phyloP scores from a whole-genome alignment of 257 asterid species.

The Oldenlandia corymbosa region DNA sequence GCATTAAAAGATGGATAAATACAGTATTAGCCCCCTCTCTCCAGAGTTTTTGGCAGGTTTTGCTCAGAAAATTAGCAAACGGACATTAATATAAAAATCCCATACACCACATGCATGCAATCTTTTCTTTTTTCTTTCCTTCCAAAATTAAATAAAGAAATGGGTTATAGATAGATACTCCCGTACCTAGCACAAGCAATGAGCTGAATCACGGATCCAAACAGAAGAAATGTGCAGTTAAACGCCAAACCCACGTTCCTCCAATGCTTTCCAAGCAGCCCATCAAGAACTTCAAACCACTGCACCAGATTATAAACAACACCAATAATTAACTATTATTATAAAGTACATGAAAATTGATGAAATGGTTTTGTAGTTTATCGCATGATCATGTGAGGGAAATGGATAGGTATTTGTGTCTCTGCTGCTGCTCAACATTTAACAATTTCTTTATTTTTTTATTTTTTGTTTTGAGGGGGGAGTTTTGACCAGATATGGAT shows the following conservation, averaged over 20 bases:
- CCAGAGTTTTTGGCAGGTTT: background rate
- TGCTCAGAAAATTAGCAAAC: constrained; percentile 5
- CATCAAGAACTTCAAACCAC: constrained; percentile 99
- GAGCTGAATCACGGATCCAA: constrained; percentile 96
- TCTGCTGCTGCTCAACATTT: too few species aligned
- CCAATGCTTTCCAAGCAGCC: constrained; percentile 86
- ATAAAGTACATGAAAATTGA: too few species aligned
- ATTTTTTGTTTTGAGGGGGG: too few species aligned
- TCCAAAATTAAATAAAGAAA: background rate
- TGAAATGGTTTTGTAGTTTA: too few species aligned
- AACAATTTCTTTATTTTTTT: too few species aligned
- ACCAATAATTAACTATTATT: too few species aligned
- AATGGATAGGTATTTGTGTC: too few species aligned
- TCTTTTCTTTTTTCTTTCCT: too few species aligned
- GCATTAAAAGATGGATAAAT: background rate
- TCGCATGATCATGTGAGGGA: too few species aligned
- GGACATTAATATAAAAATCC: background rate
- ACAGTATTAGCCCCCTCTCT: background rate
- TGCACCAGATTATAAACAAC: constrained; percentile 9
- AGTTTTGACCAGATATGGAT: background rate
- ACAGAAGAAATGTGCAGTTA: constrained; percentile 89
- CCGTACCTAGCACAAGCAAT: constrained; percentile 91
- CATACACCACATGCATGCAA: background rate
- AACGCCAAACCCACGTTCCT: constrained; percentile 96
- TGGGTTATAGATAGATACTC: constrained; percentile 3